Conservation (phyloP, 768 basidiomycete species). For the Candolleomyces efflorescens region DNA sequence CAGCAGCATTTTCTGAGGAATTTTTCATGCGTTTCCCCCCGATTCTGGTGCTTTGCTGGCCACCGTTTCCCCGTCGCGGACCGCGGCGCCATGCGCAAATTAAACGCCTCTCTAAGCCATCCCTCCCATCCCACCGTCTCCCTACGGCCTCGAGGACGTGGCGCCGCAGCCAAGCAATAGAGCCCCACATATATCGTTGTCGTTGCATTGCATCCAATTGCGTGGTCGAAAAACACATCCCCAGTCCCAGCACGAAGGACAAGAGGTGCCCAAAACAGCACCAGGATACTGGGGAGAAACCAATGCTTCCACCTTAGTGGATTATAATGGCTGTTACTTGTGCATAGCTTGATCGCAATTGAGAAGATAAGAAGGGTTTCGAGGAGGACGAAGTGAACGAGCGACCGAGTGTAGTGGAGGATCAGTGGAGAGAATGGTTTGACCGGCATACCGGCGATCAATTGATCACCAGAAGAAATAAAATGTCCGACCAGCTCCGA, state of each 20-base stretch:
- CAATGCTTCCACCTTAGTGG: neutral
- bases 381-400: neutral
- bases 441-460: neutral
- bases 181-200: neutral
- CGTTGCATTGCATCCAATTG: neutral
- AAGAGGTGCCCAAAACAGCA: neutral
- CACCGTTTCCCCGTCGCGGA: neutral
- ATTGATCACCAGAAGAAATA: no score
- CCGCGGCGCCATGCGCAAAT: neutral
- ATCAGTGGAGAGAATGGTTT: neutral
- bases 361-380: neutral
- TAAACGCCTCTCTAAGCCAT: neutral
- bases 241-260: neutral
- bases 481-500: no score
- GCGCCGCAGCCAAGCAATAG: neutral
- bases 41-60: no score
- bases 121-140: neutral
- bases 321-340: neutral
- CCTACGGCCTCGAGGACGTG: neutral
- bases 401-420: neutral
- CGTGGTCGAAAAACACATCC: slow-evolving; percentile 2
- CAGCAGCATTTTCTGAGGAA: neutral
- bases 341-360: neutral
- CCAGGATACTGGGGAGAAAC: neutral
- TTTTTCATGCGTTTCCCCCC: neutral